Base-by-base conservation (phyloP, 371 early-diverging fungal species). In the Blastocladiella emersonii region DNA sequence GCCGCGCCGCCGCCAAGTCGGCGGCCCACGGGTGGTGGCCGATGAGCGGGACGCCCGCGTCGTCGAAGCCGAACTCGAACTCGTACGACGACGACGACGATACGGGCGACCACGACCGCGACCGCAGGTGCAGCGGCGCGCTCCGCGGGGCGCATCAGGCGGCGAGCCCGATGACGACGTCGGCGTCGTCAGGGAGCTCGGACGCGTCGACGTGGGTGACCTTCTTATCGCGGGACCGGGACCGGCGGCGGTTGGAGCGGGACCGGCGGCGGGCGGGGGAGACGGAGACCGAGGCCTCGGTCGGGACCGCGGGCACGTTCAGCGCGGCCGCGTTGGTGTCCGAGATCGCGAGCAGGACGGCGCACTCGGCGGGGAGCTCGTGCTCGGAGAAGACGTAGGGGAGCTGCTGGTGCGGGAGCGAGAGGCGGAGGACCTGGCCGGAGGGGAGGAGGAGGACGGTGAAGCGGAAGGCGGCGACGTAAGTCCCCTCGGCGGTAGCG, bases 401-500 rank as follows among this genome's bases (percentile, higher is more conserved):
- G 53, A 85, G 65, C 23, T 72, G 65, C 27, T 30, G 30, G 37
- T 75, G 73, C 17, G 77, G 56, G 34, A 73, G 71, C 44, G 63
- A 56, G 10, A 90, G 92, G 62, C 87, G 80, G 65, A 87, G 82
- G 59, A 85, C 71, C 44, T 85, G 77, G 37, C 90, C 94, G 59
- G 76, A 81, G 39, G 89, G 78, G 59, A 85, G 76, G 41, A 93
- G 74, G 63, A 94, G 74, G 36, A 86, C 89, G 2, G 96, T 93
- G 66, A 88, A 80, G 76, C 89, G 86, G 73, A 89, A 85, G 72
- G 93, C 93, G 35, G 91, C 92, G 37, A 90, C 85, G 36, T 78
- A 64, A 65, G 83, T 91, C 34, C 82, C 88, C 53, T 79, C 66
- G 76, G 85, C 79, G 72, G 88, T 87, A 78, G 85, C 68, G 72